Percentiles rank a stretch among this genome's conserved stretches.
These are phyloP conservation scores for Xylaria intraflava DNA, from an alignment of 495 filamentous ascomycete genomes.

Conservation along the genomic window DNA sequence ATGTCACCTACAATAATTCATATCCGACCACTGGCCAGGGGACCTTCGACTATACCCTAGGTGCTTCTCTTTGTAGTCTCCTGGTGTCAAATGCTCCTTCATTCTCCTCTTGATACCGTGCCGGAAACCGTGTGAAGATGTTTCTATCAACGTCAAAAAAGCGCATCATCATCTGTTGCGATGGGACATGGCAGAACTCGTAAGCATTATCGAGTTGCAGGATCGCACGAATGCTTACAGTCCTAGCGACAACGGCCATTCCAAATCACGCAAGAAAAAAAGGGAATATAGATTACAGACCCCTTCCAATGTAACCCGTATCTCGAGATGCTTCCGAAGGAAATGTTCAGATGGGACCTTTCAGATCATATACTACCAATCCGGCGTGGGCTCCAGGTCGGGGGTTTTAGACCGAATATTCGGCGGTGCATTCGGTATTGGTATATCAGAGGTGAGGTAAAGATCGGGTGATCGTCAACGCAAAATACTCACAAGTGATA, in stretches of 20 bases:
- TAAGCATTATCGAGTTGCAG: background rate
- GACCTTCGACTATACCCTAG: background rate
- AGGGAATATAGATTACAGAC: slow-evolving; percentile 27
- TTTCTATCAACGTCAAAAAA: slow-evolving; percentile 18
- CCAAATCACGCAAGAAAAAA: slow-evolving; percentile 24
- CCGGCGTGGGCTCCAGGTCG: slow-evolving; percentile 44
- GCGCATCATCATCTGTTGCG: slow-evolving; percentile 42
- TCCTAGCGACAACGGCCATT: slow-evolving; percentile 31
- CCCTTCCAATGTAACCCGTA: slow-evolving; percentile 47
- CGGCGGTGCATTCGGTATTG: slow-evolving; percentile 45
- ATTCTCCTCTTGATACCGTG: background rate
- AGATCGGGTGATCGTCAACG: background rate
- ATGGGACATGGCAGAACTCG: slow-evolving; percentile 43
- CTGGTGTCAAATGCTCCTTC: background rate
- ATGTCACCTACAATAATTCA: too few species aligned
- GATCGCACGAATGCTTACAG: background rate
- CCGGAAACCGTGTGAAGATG: background rate
- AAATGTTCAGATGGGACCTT: slow-evolving; percentile 32
- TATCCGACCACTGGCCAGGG: too few species aligned
- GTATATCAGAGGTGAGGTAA: slow-evolving; percentile 38
- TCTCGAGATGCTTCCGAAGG: slow-evolving; percentile 36
- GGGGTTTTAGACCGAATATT: slow-evolving; percentile 37
- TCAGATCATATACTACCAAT: slow-evolving; percentile 46
- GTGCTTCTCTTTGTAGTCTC: background rate
- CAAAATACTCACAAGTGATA: slow-evolving; percentile 20